phyloP scores from a whole-genome alignment of 495 filamentous ascomycete genomes.

The Annulohypoxylon bovei region DNA sequence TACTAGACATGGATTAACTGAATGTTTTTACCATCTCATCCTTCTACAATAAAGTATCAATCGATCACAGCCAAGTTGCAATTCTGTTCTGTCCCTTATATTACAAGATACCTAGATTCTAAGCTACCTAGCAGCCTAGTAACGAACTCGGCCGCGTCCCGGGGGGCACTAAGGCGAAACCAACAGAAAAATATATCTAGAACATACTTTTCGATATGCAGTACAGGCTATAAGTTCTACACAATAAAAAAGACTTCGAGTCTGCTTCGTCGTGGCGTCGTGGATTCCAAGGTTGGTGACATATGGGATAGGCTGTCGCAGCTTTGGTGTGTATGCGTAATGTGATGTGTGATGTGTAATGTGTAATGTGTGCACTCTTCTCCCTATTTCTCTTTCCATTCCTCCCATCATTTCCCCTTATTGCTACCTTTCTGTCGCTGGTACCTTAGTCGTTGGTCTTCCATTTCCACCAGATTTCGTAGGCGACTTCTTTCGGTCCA shows the following conservation, averaged over 20 bases:
- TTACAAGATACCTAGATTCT: conserved; percentile 40
- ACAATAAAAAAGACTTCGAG: conserved; percentile 30
- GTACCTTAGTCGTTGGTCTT: conserved; percentile 24
- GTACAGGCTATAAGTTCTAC: conserved; percentile 44
- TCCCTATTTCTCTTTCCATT: background rate
- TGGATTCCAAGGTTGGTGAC: conserved; percentile 32
- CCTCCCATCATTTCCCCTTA: background rate
- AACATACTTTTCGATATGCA: conserved; percentile 37
- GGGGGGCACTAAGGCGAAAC: conserved; percentile 24
- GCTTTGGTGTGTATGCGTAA: conserved; percentile 10
- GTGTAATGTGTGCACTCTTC: conserved; percentile 14
- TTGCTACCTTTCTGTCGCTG: conserved; percentile 26
- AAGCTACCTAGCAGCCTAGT: conserved; percentile 10
- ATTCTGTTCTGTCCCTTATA: conserved; percentile 28
- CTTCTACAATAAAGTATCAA: background rate
- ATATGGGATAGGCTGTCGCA: conserved; percentile 38
- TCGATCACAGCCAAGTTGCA: conserved; percentile 5
- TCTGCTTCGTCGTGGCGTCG: conserved; percentile 48
- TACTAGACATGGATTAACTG: too few relatives aligned
- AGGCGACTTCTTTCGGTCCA: conserved; percentile 64
- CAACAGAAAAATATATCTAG: conserved; percentile 3
- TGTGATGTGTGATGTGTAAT: conserved; percentile 2
- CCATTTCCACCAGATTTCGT: conserved; percentile 25
- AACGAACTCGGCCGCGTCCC: conserved; percentile 8
- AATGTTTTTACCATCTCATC: too few relatives aligned